Conservation (phyloP, 768 basidiomycete genomes). For the Rhodosporidiobolus odoratus region DNA sequence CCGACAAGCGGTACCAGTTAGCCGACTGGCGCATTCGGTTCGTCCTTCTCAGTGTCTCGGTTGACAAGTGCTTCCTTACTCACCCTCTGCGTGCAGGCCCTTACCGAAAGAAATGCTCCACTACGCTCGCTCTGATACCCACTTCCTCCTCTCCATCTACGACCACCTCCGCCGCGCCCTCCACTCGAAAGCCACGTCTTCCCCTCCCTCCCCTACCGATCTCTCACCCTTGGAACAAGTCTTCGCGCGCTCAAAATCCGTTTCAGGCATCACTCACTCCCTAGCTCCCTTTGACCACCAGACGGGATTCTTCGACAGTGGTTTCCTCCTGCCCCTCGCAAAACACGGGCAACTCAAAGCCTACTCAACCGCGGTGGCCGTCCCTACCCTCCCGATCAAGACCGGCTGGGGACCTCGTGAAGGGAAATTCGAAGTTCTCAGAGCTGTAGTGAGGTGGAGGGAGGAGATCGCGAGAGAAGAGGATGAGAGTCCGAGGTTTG, state of each 20-base stretch:
- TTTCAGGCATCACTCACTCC: slow-evolving; percentile 17
- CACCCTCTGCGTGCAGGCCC: slow-evolving; percentile 52
- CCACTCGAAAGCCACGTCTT: slow-evolving; percentile 29
- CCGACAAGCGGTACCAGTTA: slow-evolving; percentile 93
- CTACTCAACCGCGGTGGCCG: slow-evolving; percentile 15
- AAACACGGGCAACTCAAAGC: slow-evolving; percentile 26
- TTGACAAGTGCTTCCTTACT: background rate
- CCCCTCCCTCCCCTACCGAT: slow-evolving; percentile 46
- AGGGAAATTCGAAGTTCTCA: slow-evolving; percentile 74
- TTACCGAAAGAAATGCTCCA: slow-evolving; percentile 79
- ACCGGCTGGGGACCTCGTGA: slow-evolving; percentile 55
- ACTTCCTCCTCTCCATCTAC: slow-evolving; percentile 87
- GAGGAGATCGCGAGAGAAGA: slow-evolving; percentile 71
- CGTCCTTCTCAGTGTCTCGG: slow-evolving; percentile 27
- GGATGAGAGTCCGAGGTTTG: slow-evolving; percentile 74
- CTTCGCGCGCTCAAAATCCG: slow-evolving; percentile 13
- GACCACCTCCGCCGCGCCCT: slow-evolving; percentile 83
- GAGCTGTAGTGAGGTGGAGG: slow-evolving; percentile 72
- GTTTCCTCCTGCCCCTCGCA: slow-evolving; percentile 25
- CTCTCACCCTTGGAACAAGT: slow-evolving; percentile 16
- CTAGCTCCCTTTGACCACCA: slow-evolving; percentile 27
- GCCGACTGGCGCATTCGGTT: slow-evolving; percentile 96
- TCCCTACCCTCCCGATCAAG: slow-evolving; percentile 37
- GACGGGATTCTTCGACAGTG: slow-evolving; percentile 25
- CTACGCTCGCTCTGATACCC: slow-evolving; percentile 94